Evolutionary conservation across 2,329 filamentous ascomycete species (phyloP).

Genomic region (Ceratocystis ficicola): DNA sequence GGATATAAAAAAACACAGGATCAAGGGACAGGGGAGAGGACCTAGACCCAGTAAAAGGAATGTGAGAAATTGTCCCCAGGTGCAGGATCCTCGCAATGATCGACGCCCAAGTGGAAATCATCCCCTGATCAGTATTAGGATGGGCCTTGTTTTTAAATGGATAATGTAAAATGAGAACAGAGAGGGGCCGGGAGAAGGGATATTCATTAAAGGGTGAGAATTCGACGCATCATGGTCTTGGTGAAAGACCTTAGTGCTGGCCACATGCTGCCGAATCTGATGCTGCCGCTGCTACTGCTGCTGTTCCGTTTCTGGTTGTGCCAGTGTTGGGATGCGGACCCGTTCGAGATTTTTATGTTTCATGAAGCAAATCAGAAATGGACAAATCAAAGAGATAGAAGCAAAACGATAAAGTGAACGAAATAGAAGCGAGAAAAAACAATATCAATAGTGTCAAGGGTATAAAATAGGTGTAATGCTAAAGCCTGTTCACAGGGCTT

Average conservation of each 20-base stretch:
- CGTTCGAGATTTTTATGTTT: slow-evolving; percentile 5
- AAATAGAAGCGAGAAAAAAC: not conserved
- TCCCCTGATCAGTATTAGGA: not conserved
- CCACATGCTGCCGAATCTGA: not conserved
- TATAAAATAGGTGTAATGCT: slow-evolving; percentile 1
- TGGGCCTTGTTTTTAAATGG: not conserved
- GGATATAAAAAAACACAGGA: not conserved
- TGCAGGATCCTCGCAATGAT: too few species aligned
- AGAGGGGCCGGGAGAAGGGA: not conserved
- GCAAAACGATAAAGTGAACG: not conserved
- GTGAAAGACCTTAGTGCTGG: too few species aligned
- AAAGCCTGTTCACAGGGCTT: slow-evolving; percentile 14
- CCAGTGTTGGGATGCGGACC: not conserved
- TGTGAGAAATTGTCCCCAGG: too few species aligned
- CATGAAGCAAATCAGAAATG: slow-evolving; percentile 11
- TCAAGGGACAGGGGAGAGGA: not conserved
- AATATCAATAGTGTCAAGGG: slow-evolving; percentile 24
- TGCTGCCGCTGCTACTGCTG: not conserved
- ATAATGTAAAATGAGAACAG: not conserved
- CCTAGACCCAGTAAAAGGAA: not conserved
- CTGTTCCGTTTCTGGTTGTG: not conserved
- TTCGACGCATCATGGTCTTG: too few species aligned
- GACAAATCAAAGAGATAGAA: slow-evolving; percentile 8
- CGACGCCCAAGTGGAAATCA: too few species aligned
- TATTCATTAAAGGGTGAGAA: slow-evolving; percentile 13